phyloP scores from a whole-genome alignment of 306 rosid species.

The Pueraria montana region DNA sequence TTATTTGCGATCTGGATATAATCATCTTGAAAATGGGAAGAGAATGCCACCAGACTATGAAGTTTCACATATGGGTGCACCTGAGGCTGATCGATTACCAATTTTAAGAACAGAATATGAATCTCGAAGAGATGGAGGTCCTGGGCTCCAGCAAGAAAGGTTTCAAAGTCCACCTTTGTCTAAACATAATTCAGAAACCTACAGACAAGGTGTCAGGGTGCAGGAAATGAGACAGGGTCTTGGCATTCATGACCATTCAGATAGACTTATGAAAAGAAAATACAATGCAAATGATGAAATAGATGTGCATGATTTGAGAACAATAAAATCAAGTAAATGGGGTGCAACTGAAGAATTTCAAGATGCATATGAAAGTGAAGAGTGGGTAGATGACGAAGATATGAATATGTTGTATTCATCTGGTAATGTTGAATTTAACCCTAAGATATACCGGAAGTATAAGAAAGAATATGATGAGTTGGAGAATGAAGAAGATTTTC shows the following conservation, averaged over 20 bases:
- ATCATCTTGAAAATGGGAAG: slow-evolving; percentile 59
- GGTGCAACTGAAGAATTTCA: slow-evolving; percentile 57
- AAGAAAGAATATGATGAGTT: slow-evolving; percentile 56
- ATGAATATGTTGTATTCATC: slow-evolving; percentile 55
- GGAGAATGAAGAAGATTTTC: slow-evolving; percentile 57
- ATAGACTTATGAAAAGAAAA: slow-evolving; percentile 68
- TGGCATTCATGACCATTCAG: slow-evolving; percentile 61
- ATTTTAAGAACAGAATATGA: slow-evolving; percentile 67
- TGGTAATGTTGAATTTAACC: slow-evolving; percentile 59
- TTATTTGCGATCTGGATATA: slow-evolving; percentile 57
- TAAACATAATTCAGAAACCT: slow-evolving; percentile 59
- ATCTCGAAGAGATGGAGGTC: slow-evolving; percentile 63
- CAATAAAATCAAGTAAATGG: slow-evolving; percentile 61
- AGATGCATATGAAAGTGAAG: slow-evolving; percentile 67
- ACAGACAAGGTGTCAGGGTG: slow-evolving; percentile 57
- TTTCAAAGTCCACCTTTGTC: slow-evolving; percentile 57
- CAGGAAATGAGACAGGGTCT: slow-evolving; percentile 58
- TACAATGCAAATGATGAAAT: slow-evolving; percentile 59
- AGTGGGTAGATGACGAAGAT: slow-evolving; percentile 72
- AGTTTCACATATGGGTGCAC: slow-evolving; percentile 52
- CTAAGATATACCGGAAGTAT: slow-evolving; percentile 56
- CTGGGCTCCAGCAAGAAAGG: slow-evolving; percentile 69
- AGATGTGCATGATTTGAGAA: slow-evolving; percentile 57
- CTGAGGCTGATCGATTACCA: slow-evolving; percentile 56
- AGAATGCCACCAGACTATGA: slow-evolving; percentile 67